Evolutionary conservation across 1,139 yeast species (phyloP).

Genomic region (Suhomyces ambrosiae): DNA sequence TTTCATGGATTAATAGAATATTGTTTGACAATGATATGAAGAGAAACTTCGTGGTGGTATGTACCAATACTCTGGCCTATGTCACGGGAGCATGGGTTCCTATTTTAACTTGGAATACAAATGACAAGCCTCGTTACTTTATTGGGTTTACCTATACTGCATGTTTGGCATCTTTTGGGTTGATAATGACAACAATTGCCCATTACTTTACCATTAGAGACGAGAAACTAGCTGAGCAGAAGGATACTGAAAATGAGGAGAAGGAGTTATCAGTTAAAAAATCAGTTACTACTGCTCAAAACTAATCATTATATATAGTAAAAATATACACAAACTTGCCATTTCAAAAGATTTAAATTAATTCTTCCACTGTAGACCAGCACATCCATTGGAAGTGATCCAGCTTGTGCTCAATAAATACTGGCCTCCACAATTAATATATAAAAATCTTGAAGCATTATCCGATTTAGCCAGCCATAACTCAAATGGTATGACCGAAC

Average conservation of each 20-base stretch:
- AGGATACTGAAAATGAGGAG: too few species aligned
- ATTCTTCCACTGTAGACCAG: too few species aligned
- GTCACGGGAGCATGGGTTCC: slow-evolving; percentile 26
- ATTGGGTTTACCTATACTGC: slow-evolving; percentile 28
- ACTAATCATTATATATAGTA: too few species aligned
- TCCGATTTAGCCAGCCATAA: too few species aligned
- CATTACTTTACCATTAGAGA: slow-evolving; percentile 36
- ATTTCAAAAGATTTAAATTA: too few species aligned
- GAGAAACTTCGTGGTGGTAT: slow-evolving; percentile 25
- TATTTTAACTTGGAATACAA: slow-evolving; percentile 14
- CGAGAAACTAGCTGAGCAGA: slow-evolving; percentile 16
- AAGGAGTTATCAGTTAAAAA: neutral
- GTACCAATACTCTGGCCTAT: slow-evolving; percentile 26
- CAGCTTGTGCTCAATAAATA: too few species aligned
- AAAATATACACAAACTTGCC: too few species aligned
- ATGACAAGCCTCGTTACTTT: slow-evolving; percentile 36
- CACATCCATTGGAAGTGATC: too few species aligned
- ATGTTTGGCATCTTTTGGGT: slow-evolving; percentile 21
- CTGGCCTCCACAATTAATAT: too few species aligned
- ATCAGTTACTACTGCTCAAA: too few species aligned
- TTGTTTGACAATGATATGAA: slow-evolving; percentile 24
- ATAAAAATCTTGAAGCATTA: too few species aligned
- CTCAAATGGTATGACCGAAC: too few species aligned
- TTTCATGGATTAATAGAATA: slow-evolving; percentile 25
- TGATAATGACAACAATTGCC: slow-evolving; percentile 26